Base-by-base conservation (phyloP, 345 rosid species). In the Crucihimalaya himalaica region DNA sequence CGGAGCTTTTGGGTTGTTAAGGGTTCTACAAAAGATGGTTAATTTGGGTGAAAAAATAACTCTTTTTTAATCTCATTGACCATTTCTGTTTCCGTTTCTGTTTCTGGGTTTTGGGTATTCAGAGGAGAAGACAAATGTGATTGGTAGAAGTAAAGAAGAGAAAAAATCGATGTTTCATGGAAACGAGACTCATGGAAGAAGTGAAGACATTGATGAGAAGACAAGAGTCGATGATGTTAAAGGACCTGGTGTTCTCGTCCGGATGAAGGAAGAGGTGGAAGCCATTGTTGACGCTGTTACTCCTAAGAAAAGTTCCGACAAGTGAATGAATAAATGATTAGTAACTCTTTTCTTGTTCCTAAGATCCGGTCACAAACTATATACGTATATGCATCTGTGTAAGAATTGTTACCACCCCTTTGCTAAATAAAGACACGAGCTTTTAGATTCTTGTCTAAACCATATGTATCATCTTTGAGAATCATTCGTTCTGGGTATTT, bases 211-310 rank as follows among this genome's bases (percentile, higher is more conserved):
- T 23, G 79, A 80, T 25, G 85, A 81, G 63, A 64, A 48, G 74
- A 85, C 87, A 7, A 65, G 70, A 8, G 71, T 71, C 0, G 84
- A 78, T n/a, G 82, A 80, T 54, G 84, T 83, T 59, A 85, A 80
- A 82, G 89, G 80, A 29, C 89, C 89, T 11, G 77, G 82, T 73
- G 82, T 85, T 21, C 43, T 85, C 60, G 72, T 66, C 9, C 81
- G 89, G 9, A 81, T 79, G 48, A 85, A 78, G 60, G 89, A 85
- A 71, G 87, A 85, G 56, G 8, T 85, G 0, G 87, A 83, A 75
- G 89, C 89, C 61, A 29, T 85, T 34, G 71, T 83, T 10, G 85
- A 74, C 27, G 74, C 83, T 0, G 75, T 83, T 57, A 58, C 79
- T 82, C 84, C 39, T 67, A 81, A 43, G 42, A 81, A 68, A 77